phyloP scores from a whole-genome alignment of 441 rosid genomes.

The Adansonia gregorii region DNA sequence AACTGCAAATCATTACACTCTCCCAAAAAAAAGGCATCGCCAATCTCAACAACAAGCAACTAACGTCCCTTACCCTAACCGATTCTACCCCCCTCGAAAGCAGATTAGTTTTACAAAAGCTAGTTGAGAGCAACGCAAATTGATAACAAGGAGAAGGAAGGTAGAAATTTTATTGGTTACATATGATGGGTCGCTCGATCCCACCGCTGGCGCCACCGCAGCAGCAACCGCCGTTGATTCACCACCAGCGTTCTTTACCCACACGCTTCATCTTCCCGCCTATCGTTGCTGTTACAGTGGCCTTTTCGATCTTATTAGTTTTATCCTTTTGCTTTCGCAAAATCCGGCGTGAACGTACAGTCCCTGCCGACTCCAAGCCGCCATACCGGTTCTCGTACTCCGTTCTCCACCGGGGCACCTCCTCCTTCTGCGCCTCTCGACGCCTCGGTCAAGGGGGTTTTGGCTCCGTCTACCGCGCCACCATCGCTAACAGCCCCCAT shows the following conservation, averaged over 20 bases:
- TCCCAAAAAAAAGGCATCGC: neutral
- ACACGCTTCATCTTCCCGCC: constrained; percentile 43
- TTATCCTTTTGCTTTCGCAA: constrained; percentile 66
- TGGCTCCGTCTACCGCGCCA: constrained; percentile 77
- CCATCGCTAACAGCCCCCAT: constrained; percentile 35
- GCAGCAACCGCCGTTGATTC: constrained; percentile 32
- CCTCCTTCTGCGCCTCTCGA: constrained; percentile 61
- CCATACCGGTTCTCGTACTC: constrained; percentile 75
- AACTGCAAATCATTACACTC: neutral
- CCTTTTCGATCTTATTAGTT: constrained; percentile 63
- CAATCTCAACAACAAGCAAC: neutral
- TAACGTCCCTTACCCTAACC: no score
- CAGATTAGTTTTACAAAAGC: neutral
- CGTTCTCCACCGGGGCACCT: constrained; percentile 71
- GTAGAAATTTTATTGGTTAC: neutral
- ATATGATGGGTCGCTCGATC: neutral
- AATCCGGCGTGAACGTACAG: constrained; percentile 63
- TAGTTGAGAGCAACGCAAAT: neutral
- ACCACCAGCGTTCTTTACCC: constrained; percentile 27
- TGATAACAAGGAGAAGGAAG: no score
- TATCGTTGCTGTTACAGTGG: constrained; percentile 49
- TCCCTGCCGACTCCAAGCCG: constrained; percentile 61
- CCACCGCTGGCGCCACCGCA: constrained; percentile 36
- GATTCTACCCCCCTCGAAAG: no score
- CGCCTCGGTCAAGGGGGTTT: constrained; percentile 91